Base-by-base conservation (phyloP, 1,284 basidiomycete genomes). In the Microbotryum lychnidis-dioicae region DNA sequence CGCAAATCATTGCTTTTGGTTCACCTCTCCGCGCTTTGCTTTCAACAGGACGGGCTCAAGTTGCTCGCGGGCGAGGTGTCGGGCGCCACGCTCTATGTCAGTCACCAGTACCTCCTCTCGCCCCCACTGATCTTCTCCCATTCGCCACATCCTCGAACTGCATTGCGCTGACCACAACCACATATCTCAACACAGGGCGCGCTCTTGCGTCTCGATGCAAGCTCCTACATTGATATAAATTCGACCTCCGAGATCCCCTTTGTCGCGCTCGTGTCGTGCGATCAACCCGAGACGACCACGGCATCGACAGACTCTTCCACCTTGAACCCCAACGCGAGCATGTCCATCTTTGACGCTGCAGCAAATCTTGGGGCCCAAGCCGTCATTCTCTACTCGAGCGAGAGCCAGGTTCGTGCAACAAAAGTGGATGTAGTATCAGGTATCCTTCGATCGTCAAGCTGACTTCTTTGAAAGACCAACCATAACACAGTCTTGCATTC, bases 191-290 rank as follows among this genome's bases (percentile, higher is more conserved):
- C 37, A 18, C 37, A 42, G 37, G 37, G 37, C 12, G 37, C 37
- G 12, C 16, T 42, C 6, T 42, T 42, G 6, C 37, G 37, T 6
- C 16, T 42, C 37, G 37, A 42, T 18, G 16, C 37, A 18, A 42
- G 14, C 37, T 42, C 37, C 4, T 42, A 49, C 12, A 16, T 12
- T 5, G 51, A 56, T 20, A 42, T 46, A 29, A 61, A 31, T 10
- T 31, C 54, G 14, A 37, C 54, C 18, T 58, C 61, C 1, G 3
- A 29, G 0, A 44, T 66, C 25, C 61, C 61, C 23, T 66, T 52
- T 45, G 49, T 66, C 50, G 64, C 64, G 5, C 55, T 54, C 58
- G 49, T 66, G 23, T 63, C 61, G 7, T 66, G 64, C 48, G 64
- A 66, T 37, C 54, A 9, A 56, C 27, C 21, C 57, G 16, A 18